Percentiles rank a stretch among this genome's conserved stretches.
phyloP scores from a whole-genome alignment of 208 protist genomes.

The Crithidia expoeki region DNA sequence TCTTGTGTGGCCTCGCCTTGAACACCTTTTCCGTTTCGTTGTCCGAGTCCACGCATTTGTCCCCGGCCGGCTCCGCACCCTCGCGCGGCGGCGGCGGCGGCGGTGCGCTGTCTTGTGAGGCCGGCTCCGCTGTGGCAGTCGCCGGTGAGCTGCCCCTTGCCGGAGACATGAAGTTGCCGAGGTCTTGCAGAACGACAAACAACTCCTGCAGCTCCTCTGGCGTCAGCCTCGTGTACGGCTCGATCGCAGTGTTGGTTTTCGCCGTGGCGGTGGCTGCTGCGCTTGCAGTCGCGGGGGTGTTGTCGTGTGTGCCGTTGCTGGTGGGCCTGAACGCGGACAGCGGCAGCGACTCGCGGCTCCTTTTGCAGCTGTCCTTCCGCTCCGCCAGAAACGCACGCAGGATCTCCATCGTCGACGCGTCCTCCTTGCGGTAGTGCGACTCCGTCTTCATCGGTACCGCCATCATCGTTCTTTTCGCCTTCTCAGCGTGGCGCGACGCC shows the following conservation, averaged over 20 bases:
- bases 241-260: not conserved
- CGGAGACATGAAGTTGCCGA: not conserved
- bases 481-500: no score
- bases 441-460: not conserved
- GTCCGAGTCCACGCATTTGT: no score
- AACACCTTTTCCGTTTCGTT: not conserved
- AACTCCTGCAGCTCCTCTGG: constrained; percentile 10
- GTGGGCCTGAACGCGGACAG: not conserved
- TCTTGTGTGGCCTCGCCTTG: not conserved
- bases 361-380: not conserved
- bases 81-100: not conserved
- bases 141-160: not conserved
- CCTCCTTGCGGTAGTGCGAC: not conserved
- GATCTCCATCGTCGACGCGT: not conserved
- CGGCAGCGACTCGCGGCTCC: not conserved
- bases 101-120: not conserved
- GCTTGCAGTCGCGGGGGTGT: not conserved
- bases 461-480: no score
- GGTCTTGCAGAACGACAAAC: constrained; percentile 1
- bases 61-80: not conserved
- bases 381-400: constrained; percentile 5
- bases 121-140: not conserved
- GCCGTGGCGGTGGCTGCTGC: not conserved
- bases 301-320: not conserved
- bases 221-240: constrained; percentile 6